Evolutionary conservation across 2,329 filamentous ascomycete species (phyloP), one percentile per base, ranked within the genome.

Genomic region (Lecanoromycetidae sp.): DNA sequence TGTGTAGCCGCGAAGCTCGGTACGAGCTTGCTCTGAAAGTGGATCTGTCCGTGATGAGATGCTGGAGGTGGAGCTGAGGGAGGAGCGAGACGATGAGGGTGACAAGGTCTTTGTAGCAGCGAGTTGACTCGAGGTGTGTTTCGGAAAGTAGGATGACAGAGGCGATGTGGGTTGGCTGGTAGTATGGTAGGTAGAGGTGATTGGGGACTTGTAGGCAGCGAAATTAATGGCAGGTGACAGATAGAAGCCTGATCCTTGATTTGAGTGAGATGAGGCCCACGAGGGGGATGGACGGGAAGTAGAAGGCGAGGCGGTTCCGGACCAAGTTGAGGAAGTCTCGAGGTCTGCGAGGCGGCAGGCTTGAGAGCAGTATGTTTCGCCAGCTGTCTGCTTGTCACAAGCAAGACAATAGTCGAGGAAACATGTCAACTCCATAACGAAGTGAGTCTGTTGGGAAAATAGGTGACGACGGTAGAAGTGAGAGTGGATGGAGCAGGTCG

Each of bases 391-490:
- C 69, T 83, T 82, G 70, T 95, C 88, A 72, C 88, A 95, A 70
- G 84, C 80, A 58, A 95, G 79, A 74, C 88, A 95, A 76, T 87
- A 94, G 67, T 93, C 82, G 65, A 84, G 85, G 58, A 84, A 84
- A 87, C 88, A 94, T 60, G 71, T 69, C 67, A 72, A 71, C 17
- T 55, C 48, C 53, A 49, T 50, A 10, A 26, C 27, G 25, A 29
- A 22, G 19, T 4, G 7, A 13, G 9, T 46, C 44, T 25, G 15
- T 22, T 27, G 30, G 26, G 37, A 38, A 20, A 34, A 15, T 38
- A 10, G 9, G 29, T 23, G 26, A 15, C 22, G 46, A 17, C 27
- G 26, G 23, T 32, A 20, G 4, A 36, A 26, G n/a, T 33, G 26
- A 33, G 36, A 13, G 36, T 34, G 7, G 20, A 30, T 25, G 27